phyloP scores from a whole-genome alignment of 805 yeast species.

The Isabelozyma gotoi region DNA sequence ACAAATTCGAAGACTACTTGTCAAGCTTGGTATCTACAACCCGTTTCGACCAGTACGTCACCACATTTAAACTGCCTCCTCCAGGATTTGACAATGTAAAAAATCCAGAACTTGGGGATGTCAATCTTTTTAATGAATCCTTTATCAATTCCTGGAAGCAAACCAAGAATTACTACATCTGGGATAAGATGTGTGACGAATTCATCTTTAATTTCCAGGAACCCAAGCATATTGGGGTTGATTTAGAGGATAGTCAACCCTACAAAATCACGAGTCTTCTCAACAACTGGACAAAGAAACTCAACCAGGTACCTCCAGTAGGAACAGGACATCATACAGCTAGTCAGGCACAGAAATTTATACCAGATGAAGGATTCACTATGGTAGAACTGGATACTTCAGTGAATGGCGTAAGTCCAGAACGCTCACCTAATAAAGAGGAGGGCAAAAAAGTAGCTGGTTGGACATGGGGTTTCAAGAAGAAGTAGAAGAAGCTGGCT shows the following conservation, averaged over 20 bases:
- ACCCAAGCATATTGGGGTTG: conserved; percentile 37
- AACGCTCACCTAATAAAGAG: neutral
- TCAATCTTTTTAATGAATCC: conserved; percentile 27
- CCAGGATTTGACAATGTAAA: conserved; percentile 37
- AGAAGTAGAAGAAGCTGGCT: neutral
- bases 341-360: neutral
- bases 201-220: conserved; percentile 43
- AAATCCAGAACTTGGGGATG: conserved; percentile 24
- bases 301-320: neutral
- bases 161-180: conserved; percentile 36
- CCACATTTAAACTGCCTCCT: conserved; percentile 34
- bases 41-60: conserved; percentile 63
- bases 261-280: conserved; percentile 20
- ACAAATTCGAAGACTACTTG: conserved; percentile 87
- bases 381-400: neutral
- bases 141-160: conserved; percentile 33
- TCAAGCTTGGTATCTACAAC: conserved; percentile 71
- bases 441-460: neutral
- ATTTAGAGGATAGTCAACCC: conserved; percentile 19
- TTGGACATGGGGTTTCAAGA: neutral
- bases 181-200: conserved; percentile 43
- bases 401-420: neutral
- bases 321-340: neutral
- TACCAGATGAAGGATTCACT: conserved; percentile 1
- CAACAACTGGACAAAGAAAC: conserved; percentile 6